Conservation (phyloP, 305 asterid genomes). For the Solanum hybrid region DNA sequence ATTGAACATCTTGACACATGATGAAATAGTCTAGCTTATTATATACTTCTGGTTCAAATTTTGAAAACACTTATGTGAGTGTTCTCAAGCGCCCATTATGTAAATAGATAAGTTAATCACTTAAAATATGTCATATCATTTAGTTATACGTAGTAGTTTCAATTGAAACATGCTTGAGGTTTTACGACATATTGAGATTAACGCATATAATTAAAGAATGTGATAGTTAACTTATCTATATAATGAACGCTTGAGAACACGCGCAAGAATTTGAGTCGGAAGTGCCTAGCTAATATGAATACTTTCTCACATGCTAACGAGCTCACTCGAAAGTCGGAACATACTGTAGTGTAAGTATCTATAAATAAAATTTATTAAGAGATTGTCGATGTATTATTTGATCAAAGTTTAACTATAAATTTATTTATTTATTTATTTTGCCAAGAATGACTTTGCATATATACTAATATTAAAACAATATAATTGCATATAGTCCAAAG, state of each 20-base stretch:
- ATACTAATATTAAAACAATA: not conserved
- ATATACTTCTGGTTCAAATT: not conserved
- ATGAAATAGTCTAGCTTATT: not conserved
- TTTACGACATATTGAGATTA: not conserved
- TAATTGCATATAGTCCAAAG: not conserved
- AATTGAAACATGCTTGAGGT: not conserved
- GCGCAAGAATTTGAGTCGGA: not conserved
- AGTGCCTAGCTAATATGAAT: not conserved
- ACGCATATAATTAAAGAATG: not conserved
- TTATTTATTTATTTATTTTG: not conserved
- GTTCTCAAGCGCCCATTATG: not conserved
- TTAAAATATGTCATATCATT: not conserved
- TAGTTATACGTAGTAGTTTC: not conserved
- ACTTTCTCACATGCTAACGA: not conserved
- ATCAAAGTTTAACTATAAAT: not conserved
- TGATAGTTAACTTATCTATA: not conserved
- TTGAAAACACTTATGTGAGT: not conserved
- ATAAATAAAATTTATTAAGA: not conserved
- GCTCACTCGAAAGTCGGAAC: not conserved
- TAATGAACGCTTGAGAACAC: not conserved
- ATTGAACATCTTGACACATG: not conserved
- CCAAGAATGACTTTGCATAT: not conserved
- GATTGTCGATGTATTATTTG: not conserved
- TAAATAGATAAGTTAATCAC: not conserved
- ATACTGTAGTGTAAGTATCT: not conserved